Evolutionary conservation across 495 filamentous ascomycete species (phyloP).

Genomic region (Sordaria brevicollis): DNA sequence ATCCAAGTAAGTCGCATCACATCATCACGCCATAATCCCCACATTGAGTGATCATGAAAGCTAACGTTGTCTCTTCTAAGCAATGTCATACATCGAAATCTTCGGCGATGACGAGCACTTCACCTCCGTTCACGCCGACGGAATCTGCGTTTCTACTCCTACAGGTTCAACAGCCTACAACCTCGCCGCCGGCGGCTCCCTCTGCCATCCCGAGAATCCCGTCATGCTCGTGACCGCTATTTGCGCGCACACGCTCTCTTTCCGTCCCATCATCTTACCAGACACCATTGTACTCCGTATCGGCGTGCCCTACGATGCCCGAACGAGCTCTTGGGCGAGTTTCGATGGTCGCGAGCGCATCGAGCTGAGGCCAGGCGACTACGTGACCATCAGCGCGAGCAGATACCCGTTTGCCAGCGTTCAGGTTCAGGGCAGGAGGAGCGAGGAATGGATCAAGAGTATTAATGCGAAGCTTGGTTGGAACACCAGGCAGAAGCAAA

Average conservation of each 20-base stretch:
- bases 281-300: constrained; percentile 88
- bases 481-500: constrained; percentile 82
- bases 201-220: constrained; percentile 94
- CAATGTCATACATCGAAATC: constrained; percentile 78
- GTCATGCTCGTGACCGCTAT: constrained; percentile 94
- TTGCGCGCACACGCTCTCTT: constrained; percentile 90
- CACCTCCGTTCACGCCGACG: constrained; percentile 78
- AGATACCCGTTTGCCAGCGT: constrained; percentile 91
- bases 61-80: constrained; percentile 26
- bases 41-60: not conserved
- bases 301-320: constrained; percentile 85
- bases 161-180: constrained; percentile 97
- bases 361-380: constrained; percentile 82
- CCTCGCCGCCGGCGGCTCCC: constrained; percentile 85
- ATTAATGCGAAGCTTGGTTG: constrained; percentile 85
- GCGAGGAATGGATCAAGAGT: constrained; percentile 88
- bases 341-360: constrained; percentile 90
- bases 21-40: constrained; percentile 6
- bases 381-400: constrained; percentile 88
- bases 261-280: constrained; percentile 88
- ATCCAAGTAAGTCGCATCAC: constrained; percentile 64
- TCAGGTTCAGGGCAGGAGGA: constrained; percentile 58
- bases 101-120: constrained; percentile 96
- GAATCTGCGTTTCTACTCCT: constrained; percentile 82
- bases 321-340: constrained; percentile 87